These are phyloP conservation scores for Setaria italica DNA, from an alignment of 202 grass and related monocot genomes.

Conservation along the genomic window DNA sequence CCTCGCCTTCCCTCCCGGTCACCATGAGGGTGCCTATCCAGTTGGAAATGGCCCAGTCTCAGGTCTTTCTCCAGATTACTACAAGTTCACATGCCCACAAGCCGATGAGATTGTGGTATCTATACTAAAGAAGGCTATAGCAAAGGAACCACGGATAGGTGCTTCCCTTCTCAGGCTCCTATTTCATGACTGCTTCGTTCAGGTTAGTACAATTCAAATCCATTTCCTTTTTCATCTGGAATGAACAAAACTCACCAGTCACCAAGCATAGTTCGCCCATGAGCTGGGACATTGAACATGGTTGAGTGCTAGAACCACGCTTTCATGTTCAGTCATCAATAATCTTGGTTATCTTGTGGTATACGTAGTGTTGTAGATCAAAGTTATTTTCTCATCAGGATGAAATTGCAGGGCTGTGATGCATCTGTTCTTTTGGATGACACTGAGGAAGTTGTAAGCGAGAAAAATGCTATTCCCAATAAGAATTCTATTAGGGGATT, in stretches of 20 bases:
- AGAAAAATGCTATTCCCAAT: conserved; percentile 75
- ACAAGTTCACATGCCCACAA: conserved; percentile 71
- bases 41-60: conserved; percentile 35
- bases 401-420: conserved; percentile 71
- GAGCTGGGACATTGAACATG: background rate
- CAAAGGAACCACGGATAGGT: conserved; percentile 61
- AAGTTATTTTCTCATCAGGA: background rate
- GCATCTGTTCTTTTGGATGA: conserved; percentile 80
- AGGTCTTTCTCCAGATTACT: conserved; percentile 67
- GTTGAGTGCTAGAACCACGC: conserved; percentile 2
- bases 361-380: background rate
- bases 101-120: conserved; percentile 75
- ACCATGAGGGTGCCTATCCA: conserved; percentile 46
- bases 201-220: conserved; percentile 50
- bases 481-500: conserved; percentile 82
- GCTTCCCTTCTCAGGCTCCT: conserved; percentile 83
- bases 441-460: conserved; percentile 53
- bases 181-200: conserved; percentile 86
- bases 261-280: background rate
- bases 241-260: background rate
- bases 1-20: conserved; percentile 54
- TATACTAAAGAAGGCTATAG: conserved; percentile 66
- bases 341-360: background rate
- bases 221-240: background rate
- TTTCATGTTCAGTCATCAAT: background rate